A percentile compares a stretch with the other conserved stretches of the same genome.
Conservation (phyloP, 2,329 filamentous ascomycete species). For the Fusarium fracticaudum region DNA sequence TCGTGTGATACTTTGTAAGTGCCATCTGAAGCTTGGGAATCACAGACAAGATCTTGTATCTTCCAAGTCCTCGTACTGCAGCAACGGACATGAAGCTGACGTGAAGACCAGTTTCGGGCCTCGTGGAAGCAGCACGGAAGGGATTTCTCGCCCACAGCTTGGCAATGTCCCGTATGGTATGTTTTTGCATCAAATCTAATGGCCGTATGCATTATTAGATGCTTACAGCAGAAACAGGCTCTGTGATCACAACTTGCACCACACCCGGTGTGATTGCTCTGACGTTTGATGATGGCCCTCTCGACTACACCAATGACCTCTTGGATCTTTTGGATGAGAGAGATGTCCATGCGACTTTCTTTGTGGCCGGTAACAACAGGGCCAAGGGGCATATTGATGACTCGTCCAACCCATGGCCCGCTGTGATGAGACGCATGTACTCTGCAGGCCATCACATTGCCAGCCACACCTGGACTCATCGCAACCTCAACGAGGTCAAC, state of each 20-base stretch:
- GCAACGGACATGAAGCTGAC: slow-evolving; percentile 18
- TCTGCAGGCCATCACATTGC: slow-evolving; percentile 57
- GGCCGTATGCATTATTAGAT: slow-evolving; percentile 4
- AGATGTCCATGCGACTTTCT: slow-evolving; percentile 52
- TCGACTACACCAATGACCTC: slow-evolving; percentile 52
- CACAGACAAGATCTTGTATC: neutral
- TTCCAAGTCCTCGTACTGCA: neutral
- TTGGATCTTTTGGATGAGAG: slow-evolving; percentile 50
- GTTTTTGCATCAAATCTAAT: slow-evolving; percentile 8
- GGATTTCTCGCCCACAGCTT: slow-evolving; percentile 44
- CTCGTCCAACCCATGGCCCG: slow-evolving; percentile 45
- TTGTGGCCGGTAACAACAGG: slow-evolving; percentile 54
- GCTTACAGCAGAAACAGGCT: slow-evolving; percentile 42
- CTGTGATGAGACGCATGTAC: slow-evolving; percentile 54
- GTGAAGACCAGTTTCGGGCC: slow-evolving; percentile 44
- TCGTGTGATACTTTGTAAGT: slow-evolving; percentile 55
- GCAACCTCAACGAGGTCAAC: slow-evolving; percentile 51
- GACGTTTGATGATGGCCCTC: slow-evolving; percentile 60
- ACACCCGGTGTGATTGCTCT: slow-evolving; percentile 52
- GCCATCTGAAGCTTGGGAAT: neutral
- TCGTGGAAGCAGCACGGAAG: slow-evolving; percentile 45
- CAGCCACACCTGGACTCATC: slow-evolving; percentile 60
- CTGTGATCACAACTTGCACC: slow-evolving; percentile 49
- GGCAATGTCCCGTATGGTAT: slow-evolving; percentile 52
- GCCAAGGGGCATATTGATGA: slow-evolving; percentile 55